Evolutionary conservation across 345 rosid species (phyloP), one percentile per base, ranked within the genome.

Genomic region (Gossypium turneri): DNA sequence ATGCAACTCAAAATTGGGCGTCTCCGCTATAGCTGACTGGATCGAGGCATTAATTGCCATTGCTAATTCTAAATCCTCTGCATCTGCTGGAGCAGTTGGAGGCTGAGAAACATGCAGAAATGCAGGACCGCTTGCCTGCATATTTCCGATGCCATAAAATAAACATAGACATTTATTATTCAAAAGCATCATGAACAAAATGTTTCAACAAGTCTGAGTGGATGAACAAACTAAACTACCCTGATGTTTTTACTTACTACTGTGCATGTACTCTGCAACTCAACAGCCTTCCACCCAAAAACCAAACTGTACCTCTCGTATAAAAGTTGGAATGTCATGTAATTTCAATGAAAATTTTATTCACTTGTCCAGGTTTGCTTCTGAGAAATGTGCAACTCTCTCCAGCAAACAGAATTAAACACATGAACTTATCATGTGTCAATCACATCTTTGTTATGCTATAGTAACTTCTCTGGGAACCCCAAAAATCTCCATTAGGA

Each of bases 1-100:
- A 55, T 78, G 79, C 79, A 81, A 76, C 73, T 75, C 76, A 72
- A 72, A 74, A 74, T 29, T 73, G 16, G 91, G 59, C 10, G 84
- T 62, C 75, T 83, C 88, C 9, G 72, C 79, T 77, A 75, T 79
- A 48, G 83, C 79, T 41, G 94, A 80, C 77, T 91, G 98, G 82
- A 91, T 78, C 55, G 98, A 91, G 60, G 94, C 92, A 79, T 83
- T 88, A 72, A 90, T 79, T 72, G 93, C 98, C 92, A 86, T 87
- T 72, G 89, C 92, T 72, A 87, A 79, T 74, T 88, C 94, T 62
- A 81, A 48, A 74, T 91, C 98, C 77, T 85, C 93, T 16, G 83
- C 75, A 29, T 84, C 73, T 27, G 93, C 96, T 70, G 77, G 86
- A 76, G 43, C 70, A 76, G 70, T 83, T 3, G 83, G 79, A 38